Conservation (phyloP, 2,329 filamentous ascomycete genomes). For the Stromatinia cepivora region DNA sequence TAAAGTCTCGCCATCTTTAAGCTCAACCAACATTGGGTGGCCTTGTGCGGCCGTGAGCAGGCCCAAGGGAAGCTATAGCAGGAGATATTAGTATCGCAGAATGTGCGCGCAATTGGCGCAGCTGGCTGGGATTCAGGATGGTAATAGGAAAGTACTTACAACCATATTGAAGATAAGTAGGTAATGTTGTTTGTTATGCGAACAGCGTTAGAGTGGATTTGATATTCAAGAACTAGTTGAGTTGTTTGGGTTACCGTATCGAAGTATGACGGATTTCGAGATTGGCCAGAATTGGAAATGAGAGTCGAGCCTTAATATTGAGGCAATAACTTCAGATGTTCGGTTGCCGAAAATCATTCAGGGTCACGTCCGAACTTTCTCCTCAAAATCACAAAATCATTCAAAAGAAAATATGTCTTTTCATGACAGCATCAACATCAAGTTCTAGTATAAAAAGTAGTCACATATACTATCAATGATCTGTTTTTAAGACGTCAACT, state of each 20-base stretch:
- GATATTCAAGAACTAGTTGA: conserved; percentile 8
- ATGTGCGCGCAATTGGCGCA: not conserved
- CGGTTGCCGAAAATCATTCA: not conserved
- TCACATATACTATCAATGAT: not conserved
- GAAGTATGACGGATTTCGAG: conserved; percentile 1
- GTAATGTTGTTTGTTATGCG: conserved; percentile 12
- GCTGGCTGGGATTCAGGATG: not conserved
- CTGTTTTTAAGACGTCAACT: not conserved
- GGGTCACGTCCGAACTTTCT: not conserved
- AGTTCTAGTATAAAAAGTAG: not conserved
- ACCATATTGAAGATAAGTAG: conserved; percentile 11
- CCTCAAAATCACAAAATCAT: not conserved
- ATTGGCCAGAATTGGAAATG: not conserved
- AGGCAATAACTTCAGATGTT: not conserved
- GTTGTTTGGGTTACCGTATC: conserved; percentile 6
- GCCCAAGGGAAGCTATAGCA: conserved; percentile 65
- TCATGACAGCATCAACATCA: not conserved
- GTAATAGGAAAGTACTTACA: conserved; percentile 2
- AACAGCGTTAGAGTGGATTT: conserved; percentile 9
- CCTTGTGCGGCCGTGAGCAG: conserved; percentile 94
- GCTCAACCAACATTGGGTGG: conserved; percentile 95
- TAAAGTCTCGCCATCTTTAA: conserved; percentile 95
- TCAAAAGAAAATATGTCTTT: not conserved
- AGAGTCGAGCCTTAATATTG: not conserved
- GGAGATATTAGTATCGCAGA: not conserved